These are phyloP conservation scores for Penicillium pulvis DNA, from an alignment of 495 filamentous ascomycete species.

Conservation along the genomic window DNA sequence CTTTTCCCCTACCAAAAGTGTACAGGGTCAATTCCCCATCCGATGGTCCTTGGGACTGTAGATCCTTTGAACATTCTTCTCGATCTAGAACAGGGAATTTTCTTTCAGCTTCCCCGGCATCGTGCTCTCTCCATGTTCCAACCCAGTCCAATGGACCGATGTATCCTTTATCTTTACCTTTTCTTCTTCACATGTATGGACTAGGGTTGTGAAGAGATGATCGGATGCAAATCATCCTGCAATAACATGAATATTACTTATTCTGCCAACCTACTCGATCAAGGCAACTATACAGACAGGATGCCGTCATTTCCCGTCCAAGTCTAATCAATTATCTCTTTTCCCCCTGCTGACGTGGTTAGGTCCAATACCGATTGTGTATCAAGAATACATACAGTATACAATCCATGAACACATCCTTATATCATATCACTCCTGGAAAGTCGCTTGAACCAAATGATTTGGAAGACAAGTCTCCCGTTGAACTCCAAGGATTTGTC, in stretches of 20 bases:
- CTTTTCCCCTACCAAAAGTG: constrained; percentile 1
- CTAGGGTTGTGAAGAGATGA: neutral
- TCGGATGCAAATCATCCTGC: neutral
- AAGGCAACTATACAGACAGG: neutral
- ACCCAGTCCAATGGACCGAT: constrained; percentile 30
- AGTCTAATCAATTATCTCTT: neutral
- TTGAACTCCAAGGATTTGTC: neutral
- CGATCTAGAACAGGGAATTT: constrained; percentile 13
- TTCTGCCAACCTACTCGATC: neutral
- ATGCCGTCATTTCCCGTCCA: constrained; percentile 2
- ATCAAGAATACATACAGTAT: neutral
- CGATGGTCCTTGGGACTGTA: constrained; percentile 18
- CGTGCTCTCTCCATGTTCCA: constrained; percentile 7
- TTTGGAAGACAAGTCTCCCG: neutral
- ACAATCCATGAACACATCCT: no score
- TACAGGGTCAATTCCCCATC: constrained; percentile 1
- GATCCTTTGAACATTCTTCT: constrained; percentile 19
- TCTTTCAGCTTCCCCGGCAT: constrained; percentile 16
- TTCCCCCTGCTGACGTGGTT: constrained; percentile 11
- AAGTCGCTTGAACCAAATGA: neutral
- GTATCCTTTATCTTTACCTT: constrained; percentile 12
- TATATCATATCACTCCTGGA: no score
- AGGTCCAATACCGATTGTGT: neutral
- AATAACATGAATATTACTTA: neutral
- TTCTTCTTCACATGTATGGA: neutral